Evolutionary conservation across 345 rosid genomes (phyloP), one percentile per base, ranked within the genome.

Genomic region (Boechera divaricarpa): DNA sequence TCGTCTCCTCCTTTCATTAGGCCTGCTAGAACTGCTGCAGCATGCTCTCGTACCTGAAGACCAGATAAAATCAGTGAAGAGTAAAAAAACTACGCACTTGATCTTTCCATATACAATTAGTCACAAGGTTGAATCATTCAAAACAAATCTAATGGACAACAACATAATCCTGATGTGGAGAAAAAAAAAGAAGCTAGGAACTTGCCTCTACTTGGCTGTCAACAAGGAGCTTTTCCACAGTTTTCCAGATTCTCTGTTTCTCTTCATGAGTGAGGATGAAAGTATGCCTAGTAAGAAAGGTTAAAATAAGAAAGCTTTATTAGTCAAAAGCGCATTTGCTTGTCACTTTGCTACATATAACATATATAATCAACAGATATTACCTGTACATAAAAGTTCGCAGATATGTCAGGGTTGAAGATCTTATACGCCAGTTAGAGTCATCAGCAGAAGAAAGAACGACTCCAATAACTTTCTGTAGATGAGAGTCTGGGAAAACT

Each of bases 201-300:
- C 86, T 86, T 86, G 84, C 99, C 98, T 95, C 99, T 59, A 95
- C 99, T 92, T 92, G 98, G 80, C 84, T 92, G 86, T 95, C 99
- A 44, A 81, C 82, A 39, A 95, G 96, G 38, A 92, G 86, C 79
- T 74, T 84, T 82, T 90, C 97, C 78, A 92, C 98, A 29, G 90
- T 83, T 69, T 58, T 83, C 99, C 99, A 92, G 55, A 95, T 89
- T 67, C 87, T 84, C 76, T 83, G 91, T 68, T 92, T 92, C 79
- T 89, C 94, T 51, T 11, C 78, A 67, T 78, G 80, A 10, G 91
- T 80, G 76, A 95, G 97, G 74, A 89, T 84, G 84, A 90, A 95
- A 36, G 97, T 89, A 78, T 95, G 98, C 86, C 99, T 95, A 87
- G 74, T 26, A 74, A 41, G 16, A 49, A 57, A 57, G 24, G 36